Base-by-base conservation (phyloP, 805 yeast genomes). In the Cyberlindnera japonica region DNA sequence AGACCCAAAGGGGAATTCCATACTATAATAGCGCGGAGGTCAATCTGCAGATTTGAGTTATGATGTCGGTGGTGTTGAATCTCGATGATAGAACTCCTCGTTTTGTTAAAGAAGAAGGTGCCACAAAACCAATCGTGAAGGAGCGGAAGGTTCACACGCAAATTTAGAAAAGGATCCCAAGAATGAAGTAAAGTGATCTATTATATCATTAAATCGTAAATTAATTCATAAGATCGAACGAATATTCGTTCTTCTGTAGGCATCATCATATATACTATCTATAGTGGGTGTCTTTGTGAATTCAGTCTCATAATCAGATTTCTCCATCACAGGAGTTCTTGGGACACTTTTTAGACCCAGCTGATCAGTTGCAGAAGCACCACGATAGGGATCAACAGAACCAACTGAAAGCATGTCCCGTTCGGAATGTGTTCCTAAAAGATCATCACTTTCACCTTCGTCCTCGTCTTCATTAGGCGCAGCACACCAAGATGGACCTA, bases 401-500 rank as follows among this genome's bases (percentile, higher is more conserved):
- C 30, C 4, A 7, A 9, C 12, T 27, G 30, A 15, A 14, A 11
- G 14, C 30, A n/a, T 15, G 16, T 10, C 19, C 11, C 4, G 18
- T 14, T 27, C 7, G 7, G 17, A 27, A 27, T 5, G 30, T 17
- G 14, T 27, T 27, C 18, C 12, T 15, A 35, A 20, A 6, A 35
- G 20, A 12, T 32, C 20, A 12, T 41, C 41, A 4, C 4, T 35
- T 13, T 41, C 50, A 6, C 43, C 40, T 1, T 40, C 45, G 4
- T 38, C 42, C 17, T 16, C 14, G 10, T 31, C 40, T 11, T 35
- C 43, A 2, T 46, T 46, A 11, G 78, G 76, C 37, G 74, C 70
- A 7, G 75, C 72, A 61, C 81, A 79, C 83, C 84, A 70, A 13
- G 61, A 45, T 3, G 72, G 69, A 7, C 72, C 71, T 7, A 60